Evolutionary conservation across 352 stramenopile species (phyloP), one percentile per base, ranked within the genome.

Genomic region (Halophytophthora polymorphica): DNA sequence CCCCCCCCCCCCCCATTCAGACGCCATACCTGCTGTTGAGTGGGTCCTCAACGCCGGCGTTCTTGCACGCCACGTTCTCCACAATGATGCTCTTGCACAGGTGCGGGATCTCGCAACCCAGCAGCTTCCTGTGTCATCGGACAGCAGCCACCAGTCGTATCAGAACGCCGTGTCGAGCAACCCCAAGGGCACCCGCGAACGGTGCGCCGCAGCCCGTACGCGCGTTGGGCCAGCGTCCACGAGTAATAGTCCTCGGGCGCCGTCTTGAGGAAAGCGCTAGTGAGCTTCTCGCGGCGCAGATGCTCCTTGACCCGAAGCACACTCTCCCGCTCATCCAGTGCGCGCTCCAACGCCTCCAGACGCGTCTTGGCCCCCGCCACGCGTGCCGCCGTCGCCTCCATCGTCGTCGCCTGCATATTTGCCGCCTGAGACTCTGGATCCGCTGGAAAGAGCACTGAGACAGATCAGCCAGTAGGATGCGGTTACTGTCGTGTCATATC

Each of bases 71-170:
- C 43, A 81, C 85, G 64, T 96, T 96, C 55, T 96, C 82, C 25
- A 96, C 81, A 49, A 96, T 80, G 52, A 96, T 96, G 53, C 80
- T 94, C 66, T 96, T 96, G 67, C 86, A 96, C 25, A 96, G 60
- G 45, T 96, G 86, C 35, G 72, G 64, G 21, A 79, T 64, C 12
- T 59, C 52, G 53, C 81, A 91, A 13, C 77, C 55, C 18, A 96
- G 61, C 37, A 92, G 73, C 34, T 64, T 53, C n/a, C 81, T 91
- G 45, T 23, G 21, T 1, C 12, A 13, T 35, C 29, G n/a, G n/a
- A n/a, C n/a, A n/a, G n/a, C 35, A 8, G 15, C 15, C 22, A 50
- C 19, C 25, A 44, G 14, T 21, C 31, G 56, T 49, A 42, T 46
- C n/a, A n/a, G n/a, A n/a, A n/a, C n/a, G n/a, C n/a, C n/a, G n/a